Evolutionary conservation across 140 eudicot genomes (phyloP).

Genomic region (Flaveria floridana): DNA sequence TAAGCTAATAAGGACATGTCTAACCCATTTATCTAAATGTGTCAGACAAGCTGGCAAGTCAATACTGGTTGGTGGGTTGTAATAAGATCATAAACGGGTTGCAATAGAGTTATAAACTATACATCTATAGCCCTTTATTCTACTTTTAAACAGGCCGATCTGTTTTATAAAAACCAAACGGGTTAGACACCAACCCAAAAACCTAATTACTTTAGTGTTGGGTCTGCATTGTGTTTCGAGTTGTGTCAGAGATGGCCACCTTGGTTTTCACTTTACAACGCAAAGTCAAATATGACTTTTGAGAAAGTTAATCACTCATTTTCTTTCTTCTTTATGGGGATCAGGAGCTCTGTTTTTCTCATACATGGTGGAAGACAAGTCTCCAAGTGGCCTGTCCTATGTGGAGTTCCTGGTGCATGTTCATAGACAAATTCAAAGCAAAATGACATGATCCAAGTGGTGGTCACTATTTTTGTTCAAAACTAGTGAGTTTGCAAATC

Average conservation of each 20-base stretch:
- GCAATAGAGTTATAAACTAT: neutral
- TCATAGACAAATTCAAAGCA: constrained; percentile 80
- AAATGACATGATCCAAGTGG: constrained; percentile 54
- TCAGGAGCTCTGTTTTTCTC: constrained; percentile 70
- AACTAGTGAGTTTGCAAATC: constrained; percentile 32
- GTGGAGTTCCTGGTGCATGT: constrained; percentile 83
- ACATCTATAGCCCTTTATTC: neutral
- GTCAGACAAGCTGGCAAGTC: neutral
- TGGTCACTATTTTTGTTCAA: constrained; percentile 31
- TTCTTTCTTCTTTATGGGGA: neutral
- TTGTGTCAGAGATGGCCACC: neutral
- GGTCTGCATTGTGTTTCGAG: neutral
- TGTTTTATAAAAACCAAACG: neutral
- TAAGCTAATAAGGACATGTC: neutral
- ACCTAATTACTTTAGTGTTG: neutral
- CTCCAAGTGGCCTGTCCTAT: constrained; percentile 71
- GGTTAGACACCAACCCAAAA: neutral
- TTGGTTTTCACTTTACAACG: neutral
- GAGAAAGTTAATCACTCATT: neutral
- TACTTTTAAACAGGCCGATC: neutral
- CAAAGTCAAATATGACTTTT: neutral
- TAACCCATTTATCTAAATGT: neutral
- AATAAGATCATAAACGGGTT: neutral
- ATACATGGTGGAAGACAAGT: constrained; percentile 88
- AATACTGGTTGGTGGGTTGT: neutral